phyloP scores from a whole-genome alignment of 2,329 filamentous ascomycete species.

The Aspergillus ruber region DNA sequence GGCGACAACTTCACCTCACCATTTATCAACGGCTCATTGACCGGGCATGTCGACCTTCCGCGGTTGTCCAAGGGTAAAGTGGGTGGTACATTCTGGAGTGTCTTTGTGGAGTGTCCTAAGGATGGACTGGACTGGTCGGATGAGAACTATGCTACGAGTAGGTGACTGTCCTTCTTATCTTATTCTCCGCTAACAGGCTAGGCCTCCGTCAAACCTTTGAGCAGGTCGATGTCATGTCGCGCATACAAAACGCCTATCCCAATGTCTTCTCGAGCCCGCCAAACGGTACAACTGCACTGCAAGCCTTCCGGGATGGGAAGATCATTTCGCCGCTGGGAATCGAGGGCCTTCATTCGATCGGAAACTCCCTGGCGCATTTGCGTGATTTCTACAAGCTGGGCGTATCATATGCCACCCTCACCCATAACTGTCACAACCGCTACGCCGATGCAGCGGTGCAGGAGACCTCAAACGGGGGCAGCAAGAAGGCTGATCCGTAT shows the following conservation, averaged over 20 bases:
- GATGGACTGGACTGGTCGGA: constrained; percentile 69
- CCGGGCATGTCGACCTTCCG: constrained; percentile 70
- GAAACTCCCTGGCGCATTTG: constrained; percentile 63
- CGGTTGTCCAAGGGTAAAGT: constrained; percentile 59
- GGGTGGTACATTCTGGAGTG: constrained; percentile 90
- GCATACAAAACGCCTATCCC: constrained; percentile 27
- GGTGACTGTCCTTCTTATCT: constrained; percentile 17
- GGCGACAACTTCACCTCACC: constrained; percentile 62
- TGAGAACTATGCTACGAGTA: constrained; percentile 62
- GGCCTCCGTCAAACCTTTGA: constrained; percentile 29
- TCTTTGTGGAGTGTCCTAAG: constrained; percentile 69
- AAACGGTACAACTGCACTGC: constrained; percentile 55
- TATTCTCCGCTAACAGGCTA: constrained; percentile 4
- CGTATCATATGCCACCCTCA: constrained; percentile 80
- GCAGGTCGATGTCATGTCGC: constrained; percentile 31
- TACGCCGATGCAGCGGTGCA: constrained; percentile 76
- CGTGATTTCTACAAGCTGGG: constrained; percentile 71
- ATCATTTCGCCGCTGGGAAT: constrained; percentile 74
- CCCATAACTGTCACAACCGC: constrained; percentile 87
- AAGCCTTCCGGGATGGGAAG: constrained; percentile 54
- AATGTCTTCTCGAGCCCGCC: constrained; percentile 50
- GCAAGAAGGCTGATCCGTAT: constrained; percentile 32
- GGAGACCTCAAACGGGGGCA: constrained; percentile 27
- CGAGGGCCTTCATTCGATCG: constrained; percentile 89
- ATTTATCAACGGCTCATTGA: constrained; percentile 65